A percentile compares a stretch with the other conserved stretches of the same genome.
Conservation (phyloP, 352 stramenopile genomes). For the Globisporangium yorkense region DNA sequence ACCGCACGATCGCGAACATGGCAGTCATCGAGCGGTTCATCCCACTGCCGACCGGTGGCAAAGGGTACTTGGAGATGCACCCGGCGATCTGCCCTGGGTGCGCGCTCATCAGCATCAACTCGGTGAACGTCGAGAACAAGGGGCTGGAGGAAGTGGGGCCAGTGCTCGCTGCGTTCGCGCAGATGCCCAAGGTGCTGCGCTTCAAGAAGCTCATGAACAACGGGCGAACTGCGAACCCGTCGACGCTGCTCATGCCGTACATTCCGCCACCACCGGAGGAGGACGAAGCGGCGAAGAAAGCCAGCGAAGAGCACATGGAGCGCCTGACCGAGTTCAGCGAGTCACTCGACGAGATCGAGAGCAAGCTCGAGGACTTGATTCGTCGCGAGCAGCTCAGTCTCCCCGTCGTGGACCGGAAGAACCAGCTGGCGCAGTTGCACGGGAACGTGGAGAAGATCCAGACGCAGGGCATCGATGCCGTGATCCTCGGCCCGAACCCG, state of each 20-base stretch:
- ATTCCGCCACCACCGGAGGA: slow-evolving; percentile 45
- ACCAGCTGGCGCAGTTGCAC: slow-evolving; percentile 67
- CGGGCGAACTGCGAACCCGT: slow-evolving; percentile 65
- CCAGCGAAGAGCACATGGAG: slow-evolving; percentile 30
- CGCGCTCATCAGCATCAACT: slow-evolving; percentile 75
- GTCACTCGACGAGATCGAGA: slow-evolving; percentile 41
- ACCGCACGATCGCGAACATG: slow-evolving; percentile 74
- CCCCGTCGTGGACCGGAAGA: slow-evolving; percentile 38
- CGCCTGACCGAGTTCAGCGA: slow-evolving; percentile 39
- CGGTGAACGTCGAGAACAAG: slow-evolving; percentile 66
- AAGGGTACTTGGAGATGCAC: slow-evolving; percentile 75
- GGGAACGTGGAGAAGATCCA: slow-evolving; percentile 73
- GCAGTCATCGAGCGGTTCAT: slow-evolving; percentile 76
- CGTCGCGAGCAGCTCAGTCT: slow-evolving; percentile 36
- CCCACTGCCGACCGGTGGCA: slow-evolving; percentile 55
- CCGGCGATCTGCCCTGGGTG: slow-evolving; percentile 75
- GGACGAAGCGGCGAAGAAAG: slow-evolving; percentile 19
- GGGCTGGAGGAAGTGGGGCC: slow-evolving; percentile 61
- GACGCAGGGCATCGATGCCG: slow-evolving; percentile 70
- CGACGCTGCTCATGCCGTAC: slow-evolving; percentile 65
- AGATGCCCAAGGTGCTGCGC: slow-evolving; percentile 56
- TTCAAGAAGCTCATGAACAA: slow-evolving; percentile 85
- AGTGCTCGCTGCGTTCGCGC: slow-evolving; percentile 52
- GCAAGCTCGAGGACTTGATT: slow-evolving; percentile 46
- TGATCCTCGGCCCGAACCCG: slow-evolving; percentile 67